These are phyloP conservation scores for Arthonia radiata DNA, from an alignment of 495 filamentous ascomycete species.

Conservation along the genomic window DNA sequence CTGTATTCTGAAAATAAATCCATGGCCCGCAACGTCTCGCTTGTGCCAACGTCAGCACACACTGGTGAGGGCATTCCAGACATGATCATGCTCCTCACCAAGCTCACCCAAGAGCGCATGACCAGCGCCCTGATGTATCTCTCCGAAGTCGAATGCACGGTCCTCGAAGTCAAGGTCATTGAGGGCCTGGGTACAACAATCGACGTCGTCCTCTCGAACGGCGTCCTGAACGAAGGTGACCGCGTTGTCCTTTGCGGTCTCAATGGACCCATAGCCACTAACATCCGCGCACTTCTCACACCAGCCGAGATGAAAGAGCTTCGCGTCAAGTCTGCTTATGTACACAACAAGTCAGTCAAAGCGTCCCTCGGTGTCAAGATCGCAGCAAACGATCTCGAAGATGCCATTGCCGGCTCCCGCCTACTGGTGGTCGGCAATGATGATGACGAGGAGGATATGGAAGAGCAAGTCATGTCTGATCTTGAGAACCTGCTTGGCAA, in stretches of 20 bases:
- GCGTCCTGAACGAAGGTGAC: slow-evolving; percentile 84
- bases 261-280: slow-evolving; percentile 80
- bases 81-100: slow-evolving; percentile 87
- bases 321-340: slow-evolving; percentile 78
- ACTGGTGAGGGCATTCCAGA: slow-evolving; percentile 98
- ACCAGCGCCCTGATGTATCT: slow-evolving; percentile 94
- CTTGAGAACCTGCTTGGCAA: slow-evolving; percentile 72
- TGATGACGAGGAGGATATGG: slow-evolving; percentile 71
- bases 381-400: slow-evolving; percentile 82
- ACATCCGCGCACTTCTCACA: slow-evolving; percentile 88
- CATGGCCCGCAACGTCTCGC: slow-evolving; percentile 73
- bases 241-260: slow-evolving; percentile 85
- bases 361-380: slow-evolving; percentile 98
- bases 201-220: slow-evolving; percentile 91
- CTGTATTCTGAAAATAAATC: slow-evolving; percentile 95
- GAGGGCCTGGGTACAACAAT: slow-evolving; percentile 98
- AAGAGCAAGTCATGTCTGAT: slow-evolving; percentile 91
- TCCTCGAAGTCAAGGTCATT: slow-evolving; percentile 96
- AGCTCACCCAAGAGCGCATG: slow-evolving; percentile 92
- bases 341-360: slow-evolving; percentile 99
- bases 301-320: slow-evolving; percentile 87
- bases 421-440: slow-evolving; percentile 80
- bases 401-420: slow-evolving; percentile 89
- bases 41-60: slow-evolving; percentile 91
- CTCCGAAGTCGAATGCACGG: slow-evolving; percentile 89